Conservation (phyloP, 371 early-diverging fungal species). For the Rhizopus sp. region DNA sequence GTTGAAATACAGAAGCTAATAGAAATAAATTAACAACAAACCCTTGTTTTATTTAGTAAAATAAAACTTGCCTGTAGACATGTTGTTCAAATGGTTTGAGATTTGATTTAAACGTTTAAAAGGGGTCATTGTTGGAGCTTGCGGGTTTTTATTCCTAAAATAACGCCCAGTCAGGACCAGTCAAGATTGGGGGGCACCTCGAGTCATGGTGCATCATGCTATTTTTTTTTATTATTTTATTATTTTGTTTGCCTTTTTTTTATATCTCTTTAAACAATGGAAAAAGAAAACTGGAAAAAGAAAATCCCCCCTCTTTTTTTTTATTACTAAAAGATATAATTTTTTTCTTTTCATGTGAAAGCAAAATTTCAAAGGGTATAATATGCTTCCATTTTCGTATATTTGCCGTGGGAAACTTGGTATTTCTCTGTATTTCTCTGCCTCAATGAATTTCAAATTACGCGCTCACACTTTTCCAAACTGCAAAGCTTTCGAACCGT, state of each 20-base stretch:
- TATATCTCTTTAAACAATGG: not conserved
- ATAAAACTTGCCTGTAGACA: conserved; percentile 14
- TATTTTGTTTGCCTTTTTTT: not conserved
- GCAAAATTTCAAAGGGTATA: too few species aligned
- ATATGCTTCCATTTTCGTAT: not conserved
- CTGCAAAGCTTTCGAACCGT: too few species aligned
- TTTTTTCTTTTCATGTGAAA: not conserved
- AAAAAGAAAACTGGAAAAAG: not conserved
- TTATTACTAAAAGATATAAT: too few species aligned
- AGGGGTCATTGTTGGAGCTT: conserved; percentile 18
- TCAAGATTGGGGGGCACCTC: not conserved
- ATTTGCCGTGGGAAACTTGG: not conserved
- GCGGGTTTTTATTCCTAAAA: conserved; percentile 16
- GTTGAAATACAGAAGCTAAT: conserved; percentile 58
- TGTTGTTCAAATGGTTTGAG: conserved; percentile 16
- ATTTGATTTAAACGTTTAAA: conserved; percentile 28
- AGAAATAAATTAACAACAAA: not conserved
- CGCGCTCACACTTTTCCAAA: too few species aligned
- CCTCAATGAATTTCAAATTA: too few species aligned
- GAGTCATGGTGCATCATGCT: not conserved
- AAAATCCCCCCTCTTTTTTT: not conserved
- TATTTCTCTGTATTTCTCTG: too few species aligned
- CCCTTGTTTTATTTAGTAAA: not conserved
- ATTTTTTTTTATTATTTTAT: not conserved
- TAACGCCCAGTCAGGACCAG: not conserved